These are phyloP conservation scores for Mortierella sp. DNA, from an alignment of 371 early-diverging fungal genomes.

Conservation along the genomic window DNA sequence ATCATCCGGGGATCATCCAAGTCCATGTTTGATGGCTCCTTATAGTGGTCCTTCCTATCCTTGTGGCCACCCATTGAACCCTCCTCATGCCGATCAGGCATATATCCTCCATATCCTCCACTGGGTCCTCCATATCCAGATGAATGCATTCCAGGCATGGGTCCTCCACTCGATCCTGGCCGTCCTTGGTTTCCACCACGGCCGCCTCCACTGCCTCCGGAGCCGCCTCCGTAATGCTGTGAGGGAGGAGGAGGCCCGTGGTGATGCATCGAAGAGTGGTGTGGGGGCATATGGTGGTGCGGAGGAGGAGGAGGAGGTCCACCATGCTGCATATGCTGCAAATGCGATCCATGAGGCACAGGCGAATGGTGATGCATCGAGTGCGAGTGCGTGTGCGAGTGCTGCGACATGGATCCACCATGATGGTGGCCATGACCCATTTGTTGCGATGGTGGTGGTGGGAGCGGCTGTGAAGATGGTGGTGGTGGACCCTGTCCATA, in stretches of 20 bases:
- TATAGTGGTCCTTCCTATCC: constrained; percentile 50
- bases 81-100: constrained; percentile 44
- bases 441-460: constrained; percentile 20
- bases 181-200: constrained; percentile 34
- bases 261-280: constrained; percentile 21
- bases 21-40: constrained; percentile 43
- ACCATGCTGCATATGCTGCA: constrained; percentile 37
- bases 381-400: constrained; percentile 34
- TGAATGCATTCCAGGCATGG: constrained; percentile 41
- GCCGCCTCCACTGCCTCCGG: constrained; percentile 25
- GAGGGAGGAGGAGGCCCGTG: background rate
- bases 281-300: constrained; percentile 43
- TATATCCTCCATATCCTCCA: constrained; percentile 48
- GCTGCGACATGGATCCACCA: constrained; percentile 37
- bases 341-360: constrained; percentile 31
- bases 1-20: constrained; percentile 52
- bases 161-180: constrained; percentile 41
- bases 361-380: constrained; percentile 46
- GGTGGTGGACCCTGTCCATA: constrained; percentile 42
- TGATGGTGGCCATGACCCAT: constrained; percentile 44
- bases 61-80: constrained; percentile 20
- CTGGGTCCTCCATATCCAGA: constrained; percentile 33
- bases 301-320: constrained; percentile 37
- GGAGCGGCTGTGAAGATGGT: constrained; percentile 35
- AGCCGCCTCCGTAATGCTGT: constrained; percentile 32